These are phyloP conservation scores for Podospora australis DNA, from an alignment of 495 filamentous ascomycete species.

Conservation along the genomic window DNA sequence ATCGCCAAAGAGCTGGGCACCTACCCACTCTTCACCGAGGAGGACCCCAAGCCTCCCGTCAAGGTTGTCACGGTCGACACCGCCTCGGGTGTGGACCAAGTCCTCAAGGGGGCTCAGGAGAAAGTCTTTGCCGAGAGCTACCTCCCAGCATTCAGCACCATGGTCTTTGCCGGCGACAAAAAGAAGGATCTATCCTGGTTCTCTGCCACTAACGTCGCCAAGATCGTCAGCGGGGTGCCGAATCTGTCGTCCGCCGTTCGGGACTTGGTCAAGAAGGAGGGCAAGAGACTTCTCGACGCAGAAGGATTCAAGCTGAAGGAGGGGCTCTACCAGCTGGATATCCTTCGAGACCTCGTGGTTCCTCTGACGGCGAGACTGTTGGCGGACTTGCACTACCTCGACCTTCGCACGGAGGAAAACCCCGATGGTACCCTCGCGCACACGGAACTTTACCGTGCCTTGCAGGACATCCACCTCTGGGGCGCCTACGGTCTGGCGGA, in stretches of 20 bases:
- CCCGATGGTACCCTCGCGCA: conserved; percentile 52
- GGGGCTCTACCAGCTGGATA: conserved; percentile 60
- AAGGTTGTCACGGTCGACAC: too few species aligned
- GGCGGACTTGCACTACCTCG: conserved; percentile 53
- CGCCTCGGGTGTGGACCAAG: too few species aligned
- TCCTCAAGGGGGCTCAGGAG: too few species aligned
- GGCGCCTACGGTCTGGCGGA: conserved; percentile 54
- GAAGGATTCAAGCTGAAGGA: conserved; percentile 47
- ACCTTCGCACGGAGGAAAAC: conserved; percentile 56
- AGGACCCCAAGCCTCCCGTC: too few species aligned
- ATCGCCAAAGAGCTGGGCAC: conserved; percentile 43
- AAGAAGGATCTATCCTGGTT: too few species aligned
- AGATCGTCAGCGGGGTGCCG: too few species aligned
- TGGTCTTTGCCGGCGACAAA: too few species aligned
- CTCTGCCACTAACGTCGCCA: too few species aligned
- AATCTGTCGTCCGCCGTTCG: too few species aligned
- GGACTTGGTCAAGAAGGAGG: conserved; percentile 19
- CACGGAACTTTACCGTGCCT: conserved; percentile 51
- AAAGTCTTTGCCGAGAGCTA: too few species aligned
- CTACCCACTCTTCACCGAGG: too few species aligned
- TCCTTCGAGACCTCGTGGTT: conserved; percentile 64
- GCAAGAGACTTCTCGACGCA: conserved; percentile 53
- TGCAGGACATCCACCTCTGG: conserved; percentile 54
- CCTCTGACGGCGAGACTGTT: conserved; percentile 28
- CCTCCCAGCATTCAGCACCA: too few species aligned